Evolutionary conservation across 768 basidiomycete genomes (phyloP).

Genomic region (Mycena crocata): DNA sequence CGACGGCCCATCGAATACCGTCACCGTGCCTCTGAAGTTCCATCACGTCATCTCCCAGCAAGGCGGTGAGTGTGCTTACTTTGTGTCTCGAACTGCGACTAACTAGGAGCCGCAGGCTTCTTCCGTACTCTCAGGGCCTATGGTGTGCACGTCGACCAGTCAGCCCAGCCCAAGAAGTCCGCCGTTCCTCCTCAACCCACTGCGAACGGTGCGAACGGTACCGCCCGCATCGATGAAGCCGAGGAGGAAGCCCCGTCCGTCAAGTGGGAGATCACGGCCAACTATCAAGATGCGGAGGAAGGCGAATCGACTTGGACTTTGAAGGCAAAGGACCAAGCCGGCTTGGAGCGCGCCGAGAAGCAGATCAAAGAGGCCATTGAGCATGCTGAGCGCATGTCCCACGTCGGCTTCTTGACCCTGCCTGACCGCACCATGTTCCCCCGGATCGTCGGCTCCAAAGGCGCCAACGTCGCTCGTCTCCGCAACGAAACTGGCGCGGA

Average conservation of each 20-base stretch:
- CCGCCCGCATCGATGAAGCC: slow-evolving; percentile 90
- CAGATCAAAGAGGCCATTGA: slow-evolving; percentile 76
- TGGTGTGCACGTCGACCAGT: slow-evolving; percentile 86
- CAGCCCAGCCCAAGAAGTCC: slow-evolving; percentile 69
- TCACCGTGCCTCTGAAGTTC: slow-evolving; percentile 87
- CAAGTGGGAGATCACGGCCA: slow-evolving; percentile 81
- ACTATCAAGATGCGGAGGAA: slow-evolving; percentile 86
- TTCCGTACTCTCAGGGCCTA: slow-evolving; percentile 87
- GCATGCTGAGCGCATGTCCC: slow-evolving; percentile 77
- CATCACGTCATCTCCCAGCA: slow-evolving; percentile 90
- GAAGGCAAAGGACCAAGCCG: slow-evolving; percentile 81
- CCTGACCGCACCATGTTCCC: slow-evolving; percentile 89
- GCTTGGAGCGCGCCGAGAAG: slow-evolving; percentile 80
- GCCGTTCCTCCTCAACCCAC: slow-evolving; percentile 70
- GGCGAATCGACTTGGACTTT: slow-evolving; percentile 89
- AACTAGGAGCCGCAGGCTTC: slow-evolving; percentile 53
- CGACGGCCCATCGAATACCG: slow-evolving; percentile 64
- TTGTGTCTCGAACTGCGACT: background rate
- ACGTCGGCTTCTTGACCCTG: slow-evolving; percentile 88
- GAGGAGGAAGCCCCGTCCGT: slow-evolving; percentile 57
- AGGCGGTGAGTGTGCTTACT: slow-evolving; percentile 53
- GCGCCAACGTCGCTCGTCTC: slow-evolving; percentile 88
- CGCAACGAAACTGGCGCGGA: slow-evolving; percentile 92
- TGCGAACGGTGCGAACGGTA: slow-evolving; percentile 48
- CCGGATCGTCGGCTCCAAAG: slow-evolving; percentile 92